Evolutionary conservation across 331 rosid species (phyloP).

Genomic region (Arachis monticola): DNA sequence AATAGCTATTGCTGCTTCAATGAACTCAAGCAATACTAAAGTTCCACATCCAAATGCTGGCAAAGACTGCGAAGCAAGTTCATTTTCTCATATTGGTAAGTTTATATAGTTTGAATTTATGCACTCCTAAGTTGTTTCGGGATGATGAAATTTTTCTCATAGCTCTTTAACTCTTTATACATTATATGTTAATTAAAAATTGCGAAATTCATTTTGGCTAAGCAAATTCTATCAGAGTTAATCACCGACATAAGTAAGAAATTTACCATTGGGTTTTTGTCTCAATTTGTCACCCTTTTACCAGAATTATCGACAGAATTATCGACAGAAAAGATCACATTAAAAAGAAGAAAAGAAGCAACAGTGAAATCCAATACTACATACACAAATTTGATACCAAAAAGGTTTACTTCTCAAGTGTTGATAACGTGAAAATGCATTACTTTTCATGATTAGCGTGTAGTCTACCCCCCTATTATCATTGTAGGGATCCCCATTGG

Average conservation of each 20-base stretch:
- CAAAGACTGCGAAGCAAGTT: constrained; percentile 40
- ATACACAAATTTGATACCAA: background rate
- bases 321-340: constrained; percentile 7
- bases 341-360: background rate
- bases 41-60: constrained; percentile 44
- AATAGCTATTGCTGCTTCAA: constrained; percentile 74
- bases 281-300: background rate
- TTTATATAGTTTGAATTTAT: background rate
- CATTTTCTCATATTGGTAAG: constrained; percentile 49
- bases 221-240: constrained; percentile 14
- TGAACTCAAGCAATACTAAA: constrained; percentile 57
- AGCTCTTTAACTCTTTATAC: constrained; percentile 3
- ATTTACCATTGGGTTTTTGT: background rate
- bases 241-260: constrained; percentile 2
- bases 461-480: background rate
- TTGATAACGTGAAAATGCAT: background rate
- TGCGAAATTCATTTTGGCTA: constrained; percentile 2
- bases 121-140: background rate
- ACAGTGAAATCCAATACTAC: constrained; percentile 16
- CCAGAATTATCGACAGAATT: background rate
- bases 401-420: background rate
- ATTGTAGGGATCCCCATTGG: background rate
- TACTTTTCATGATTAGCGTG: constrained; percentile 9
- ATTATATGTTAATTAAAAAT: background rate
- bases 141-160: background rate